Base-by-base conservation (phyloP, 495 filamentous ascomycete genomes). In the Aspergillus leporis region DNA sequence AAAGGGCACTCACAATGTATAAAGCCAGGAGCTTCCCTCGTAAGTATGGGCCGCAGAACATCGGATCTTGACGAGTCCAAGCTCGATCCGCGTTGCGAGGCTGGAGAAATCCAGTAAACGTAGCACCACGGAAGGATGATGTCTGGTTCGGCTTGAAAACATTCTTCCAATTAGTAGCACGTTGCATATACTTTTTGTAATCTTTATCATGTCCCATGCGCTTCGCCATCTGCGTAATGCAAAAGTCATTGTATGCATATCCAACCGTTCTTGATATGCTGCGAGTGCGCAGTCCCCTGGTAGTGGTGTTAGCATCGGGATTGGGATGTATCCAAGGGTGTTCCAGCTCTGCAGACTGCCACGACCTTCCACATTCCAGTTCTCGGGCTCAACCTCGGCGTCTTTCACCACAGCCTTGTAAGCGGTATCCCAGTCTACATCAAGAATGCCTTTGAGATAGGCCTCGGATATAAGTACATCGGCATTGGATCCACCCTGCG, bases 231-330 rank as follows among this genome's bases (percentile, higher is more conserved):
- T 86, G 78, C 0, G 87, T 73, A 58, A 91, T 88, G 56, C 82
- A 85, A 63, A 88, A 92, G 68, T 92, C 89, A 61, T 91, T 86
- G 67, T 92, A 91, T 8, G 85, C 81, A 70, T 92, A 92, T 65
- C 91, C 89, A 0, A 92, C 79, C 0, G 88, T 91, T 9, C 89
- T 76, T 1, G 86, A 90, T 21, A 92, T 78, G 64, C 82, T 87
- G 21, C 89, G 78, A 0, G 89, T 91, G 68, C 88, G 82, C 4
- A 85, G 84, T 0, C 89, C 89, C 45, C 84, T 81, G 4, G 87
- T 87, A 22, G 83, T 79, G 41, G 82, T 79, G 69, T 91, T 87
- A 46, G 83, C 85, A 63, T 91, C 87, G 51, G 89, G 76, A 1
- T 80, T 81, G 87, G 87, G 41, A 91, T 89, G 64, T 89, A 91